Conservation (phyloP, 108 stramenopile genomes). For the Cyclotella atomus region DNA sequence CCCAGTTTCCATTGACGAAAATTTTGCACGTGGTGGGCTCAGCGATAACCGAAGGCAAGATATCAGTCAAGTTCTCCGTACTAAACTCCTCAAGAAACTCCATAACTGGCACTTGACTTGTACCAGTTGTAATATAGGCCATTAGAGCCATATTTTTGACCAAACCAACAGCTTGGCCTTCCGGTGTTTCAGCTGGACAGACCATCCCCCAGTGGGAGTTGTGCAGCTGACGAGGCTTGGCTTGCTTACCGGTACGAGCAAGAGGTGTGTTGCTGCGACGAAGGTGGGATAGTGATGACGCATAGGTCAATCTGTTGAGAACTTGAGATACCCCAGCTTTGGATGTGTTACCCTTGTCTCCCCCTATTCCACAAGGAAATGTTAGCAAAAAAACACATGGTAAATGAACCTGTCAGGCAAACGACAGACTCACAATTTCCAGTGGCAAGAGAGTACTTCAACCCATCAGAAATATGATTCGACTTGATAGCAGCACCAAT, state of each 20-base stretch:
- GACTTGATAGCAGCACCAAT: slow-evolving; percentile 95
- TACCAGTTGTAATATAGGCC: slow-evolving; percentile 97
- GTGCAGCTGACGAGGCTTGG: slow-evolving; percentile 98
- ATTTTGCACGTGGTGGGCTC: slow-evolving; percentile 95
- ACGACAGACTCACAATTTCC: slow-evolving; percentile 92
- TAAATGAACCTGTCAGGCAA: background rate
- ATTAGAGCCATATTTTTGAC: slow-evolving; percentile 97
- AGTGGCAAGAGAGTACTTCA: slow-evolving; percentile 98
- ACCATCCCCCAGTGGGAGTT: slow-evolving; percentile 99
- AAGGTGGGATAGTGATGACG: slow-evolving; percentile 97
- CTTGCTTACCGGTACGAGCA: slow-evolving; percentile 97
- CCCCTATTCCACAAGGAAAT: slow-evolving; percentile 60
- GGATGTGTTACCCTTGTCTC: slow-evolving; percentile 86
- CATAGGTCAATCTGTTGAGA: slow-evolving; percentile 97
- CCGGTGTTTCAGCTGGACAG: slow-evolving; percentile 95
- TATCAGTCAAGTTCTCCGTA: slow-evolving; percentile 91
- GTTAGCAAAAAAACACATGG: background rate
- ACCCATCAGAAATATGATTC: slow-evolving; percentile 94
- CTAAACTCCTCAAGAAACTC: slow-evolving; percentile 97
- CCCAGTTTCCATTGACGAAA: slow-evolving; percentile 98
- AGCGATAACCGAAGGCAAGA: slow-evolving; percentile 93
- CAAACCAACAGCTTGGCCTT: slow-evolving; percentile 97
- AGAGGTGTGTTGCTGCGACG: slow-evolving; percentile 98
- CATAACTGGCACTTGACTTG: slow-evolving; percentile 90
- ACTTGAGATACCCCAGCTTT: slow-evolving; percentile 99